phyloP scores from a whole-genome alignment of 495 filamentous ascomycete species.

The Xylaria sp. region DNA sequence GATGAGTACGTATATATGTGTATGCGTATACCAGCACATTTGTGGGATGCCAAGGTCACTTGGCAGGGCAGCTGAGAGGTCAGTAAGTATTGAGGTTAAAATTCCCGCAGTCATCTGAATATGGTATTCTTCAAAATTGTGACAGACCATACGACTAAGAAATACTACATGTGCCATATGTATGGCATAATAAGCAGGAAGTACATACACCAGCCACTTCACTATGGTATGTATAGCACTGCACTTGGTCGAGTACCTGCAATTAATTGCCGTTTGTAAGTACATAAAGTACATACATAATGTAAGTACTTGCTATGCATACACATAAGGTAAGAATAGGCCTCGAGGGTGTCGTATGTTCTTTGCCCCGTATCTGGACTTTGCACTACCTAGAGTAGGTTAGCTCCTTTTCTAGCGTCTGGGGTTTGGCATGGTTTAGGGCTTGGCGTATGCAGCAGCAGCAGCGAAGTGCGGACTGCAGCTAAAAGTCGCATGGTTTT shows the following conservation, averaged over 20 bases:
- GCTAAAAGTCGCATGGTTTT: too few species aligned
- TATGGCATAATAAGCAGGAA: not conserved
- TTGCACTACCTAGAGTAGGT: too few species aligned
- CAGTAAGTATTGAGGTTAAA: not conserved
- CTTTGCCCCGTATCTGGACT: conserved; percentile 3
- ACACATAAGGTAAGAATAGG: not conserved
- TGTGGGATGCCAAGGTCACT: conserved; percentile 4
- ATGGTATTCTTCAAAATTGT: not conserved
- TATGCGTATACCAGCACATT: not conserved
- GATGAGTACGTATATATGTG: too few species aligned
- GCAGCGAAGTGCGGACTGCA: too few species aligned
- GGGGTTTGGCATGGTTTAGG: conserved; percentile 13
- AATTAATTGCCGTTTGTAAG: too few species aligned
- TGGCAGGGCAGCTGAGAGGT: conserved; percentile 1
- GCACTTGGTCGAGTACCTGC: too few species aligned
- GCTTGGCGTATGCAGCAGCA: conserved; percentile 2
- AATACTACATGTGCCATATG: too few species aligned
- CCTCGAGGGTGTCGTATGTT: conserved; percentile 1
- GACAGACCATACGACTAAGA: too few species aligned
- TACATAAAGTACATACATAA: too few species aligned
- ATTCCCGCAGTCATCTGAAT: not conserved
- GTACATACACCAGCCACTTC: too few species aligned
- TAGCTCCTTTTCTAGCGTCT: conserved; percentile 9
- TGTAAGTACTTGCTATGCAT: not conserved
- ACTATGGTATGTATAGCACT: too few species aligned